Percentiles rank a stretch among this genome's conserved stretches.
phyloP scores from a whole-genome alignment of 306 rosid genomes.

The Crotalaria pallida region DNA sequence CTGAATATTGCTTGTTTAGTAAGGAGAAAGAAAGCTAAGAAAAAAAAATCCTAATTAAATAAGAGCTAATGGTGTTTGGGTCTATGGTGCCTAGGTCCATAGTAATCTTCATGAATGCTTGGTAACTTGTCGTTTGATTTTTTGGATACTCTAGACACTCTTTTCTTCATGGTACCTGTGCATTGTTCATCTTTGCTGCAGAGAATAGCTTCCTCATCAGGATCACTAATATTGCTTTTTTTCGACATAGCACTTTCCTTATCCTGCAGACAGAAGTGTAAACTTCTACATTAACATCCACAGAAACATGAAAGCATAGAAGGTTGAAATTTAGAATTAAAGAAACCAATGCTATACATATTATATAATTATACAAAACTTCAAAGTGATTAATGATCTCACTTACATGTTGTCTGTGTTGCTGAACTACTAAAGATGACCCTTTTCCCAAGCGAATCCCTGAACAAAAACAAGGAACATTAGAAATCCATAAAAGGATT shows the following conservation, averaged over 20 bases:
- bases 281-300: not conserved
- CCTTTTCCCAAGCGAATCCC: slow-evolving; percentile 67
- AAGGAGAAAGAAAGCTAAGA: not conserved
- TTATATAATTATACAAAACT: no score
- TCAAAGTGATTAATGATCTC: not conserved
- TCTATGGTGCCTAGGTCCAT: slow-evolving; percentile 61
- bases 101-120: slow-evolving; percentile 71
- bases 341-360: not conserved
- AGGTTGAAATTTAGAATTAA: not conserved
- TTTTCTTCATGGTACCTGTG: slow-evolving; percentile 67
- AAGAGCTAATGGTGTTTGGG: slow-evolving; percentile 50
- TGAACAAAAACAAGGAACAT: slow-evolving; percentile 21
- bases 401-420: slow-evolving; percentile 42
- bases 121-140: slow-evolving; percentile 51
- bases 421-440: slow-evolving; percentile 26
- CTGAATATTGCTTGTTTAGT: not conserved
- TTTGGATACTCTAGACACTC: slow-evolving; percentile 44
- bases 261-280: slow-evolving; percentile 31
- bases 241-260: slow-evolving; percentile 26
- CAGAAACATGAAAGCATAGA: not conserved
- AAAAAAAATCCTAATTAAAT: not conserved
- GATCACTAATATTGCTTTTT: not conserved
- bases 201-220: slow-evolving; percentile 18
- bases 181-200: slow-evolving; percentile 47
- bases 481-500: not conserved